Base-by-base conservation (phyloP, 345 rosid genomes). In the Eucalyptus tenuipes region DNA sequence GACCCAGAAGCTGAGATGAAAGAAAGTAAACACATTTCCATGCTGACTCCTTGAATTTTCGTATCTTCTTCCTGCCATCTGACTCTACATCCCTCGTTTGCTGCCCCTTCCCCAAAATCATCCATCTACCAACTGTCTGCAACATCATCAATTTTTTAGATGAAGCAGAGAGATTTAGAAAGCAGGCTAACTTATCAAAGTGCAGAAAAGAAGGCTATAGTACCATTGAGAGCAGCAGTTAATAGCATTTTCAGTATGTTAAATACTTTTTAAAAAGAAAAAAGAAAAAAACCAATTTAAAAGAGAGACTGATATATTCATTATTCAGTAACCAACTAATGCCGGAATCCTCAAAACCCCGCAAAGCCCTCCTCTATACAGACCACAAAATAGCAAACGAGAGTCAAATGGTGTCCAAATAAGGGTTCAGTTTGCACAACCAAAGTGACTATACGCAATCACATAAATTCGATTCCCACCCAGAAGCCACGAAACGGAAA, bases 1-100 rank as follows among this genome's bases (percentile, higher is more conserved):
- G 93, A 90, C 94, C 99, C 86, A 98, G 90, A 88, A 97, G 8
- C 92, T 96, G 99, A 27, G 98, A 98, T 80, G 99, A 97, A 16
- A 97, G 95, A 90, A 88, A 98, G 90, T 98, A 98, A 49, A 96
- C 84, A 89, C 93, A 97, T 91, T 98, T 98, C 99, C 99, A 97
- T 40, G 99, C 99, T 9, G 99, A 98, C 92, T 98, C 99, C 93
- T 98, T 98, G 90, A 98, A 98, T 90, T 98, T 98, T 86, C 92
- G 89, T 91, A 91, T 95, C 89, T 91, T 98, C 92, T 88, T 92
- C 89, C 89, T 94, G 33, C 91, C 93, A 37, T 90, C 92, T 24
- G 71, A 44, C 79, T 87, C 88, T 79, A 89, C 88, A 86, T 88
- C 89, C 90, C 84, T 57, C 33, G 31, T 89, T 49, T 89, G 88